Base-by-base conservation (phyloP, 1,284 basidiomycete species). In the Mixia osmundae region DNA sequence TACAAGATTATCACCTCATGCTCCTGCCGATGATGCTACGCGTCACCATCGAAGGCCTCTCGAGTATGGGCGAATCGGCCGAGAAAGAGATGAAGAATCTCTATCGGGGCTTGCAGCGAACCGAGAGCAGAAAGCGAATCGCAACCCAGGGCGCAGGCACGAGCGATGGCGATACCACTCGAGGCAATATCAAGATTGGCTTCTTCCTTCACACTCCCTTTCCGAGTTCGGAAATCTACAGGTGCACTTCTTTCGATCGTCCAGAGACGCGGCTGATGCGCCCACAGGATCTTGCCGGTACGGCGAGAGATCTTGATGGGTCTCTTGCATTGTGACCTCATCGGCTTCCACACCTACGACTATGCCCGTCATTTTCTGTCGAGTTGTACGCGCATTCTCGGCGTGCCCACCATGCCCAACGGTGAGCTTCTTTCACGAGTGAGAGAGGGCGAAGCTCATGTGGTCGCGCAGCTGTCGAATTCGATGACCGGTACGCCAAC, bases 151-250 rank as follows among this genome's bases (percentile, higher is more conserved):
- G 4, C 25, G 16, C 18, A 5, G 5, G 14, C 10, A 33, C n/a
- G 14, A 19, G 20, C 10, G 7, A 8, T n/a, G 31, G 16, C 6
- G 22, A 33, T 5, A 20, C 5, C 19, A 16, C 28, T 5, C 9
- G 30, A 26, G 20, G 21, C 12, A 41, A 60, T 21, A 68, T 89
- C 50, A 82, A 82, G 59, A 91, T 97, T 47, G 89, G 89, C 21
- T 97, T 85, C 66, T 97, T 97, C 68, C 64, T 97, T 35, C 89
- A 97, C 57, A 97, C 91, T 0, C 91, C 89, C 1, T 97, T 97
- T 67, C 89, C 89, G 0, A 85, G 78, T 42, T 85, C 79, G 47
- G 89, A 97, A 55, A 95, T 97, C 50, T 97, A 97, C 62, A 68
- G 85, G 82, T 79, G 49, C 50, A 70, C 54, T 15, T 7, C 37